Base-by-base conservation (phyloP, 2,329 filamentous ascomycete genomes). In the Nemania sp. region DNA sequence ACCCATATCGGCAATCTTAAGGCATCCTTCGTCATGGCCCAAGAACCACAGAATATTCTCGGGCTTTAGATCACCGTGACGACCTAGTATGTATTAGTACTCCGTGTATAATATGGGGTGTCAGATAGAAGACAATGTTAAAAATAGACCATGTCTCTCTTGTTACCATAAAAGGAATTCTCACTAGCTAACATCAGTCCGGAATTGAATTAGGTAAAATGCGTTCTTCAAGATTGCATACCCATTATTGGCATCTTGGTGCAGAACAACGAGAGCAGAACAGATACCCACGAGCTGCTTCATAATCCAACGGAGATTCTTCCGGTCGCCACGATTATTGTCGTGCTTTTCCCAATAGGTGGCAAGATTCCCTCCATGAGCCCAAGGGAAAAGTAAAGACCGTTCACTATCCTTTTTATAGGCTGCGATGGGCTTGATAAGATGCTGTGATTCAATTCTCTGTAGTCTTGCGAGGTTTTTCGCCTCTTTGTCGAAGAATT, bases 341-440 rank as follows among this genome's bases (percentile, higher is more conserved):
- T 44, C 41, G 15, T 22, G 15, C 3, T 22, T 11, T 31, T 44
- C 17, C 41, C 41, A 44, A 33, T 44, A 44, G 15, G n/a, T 44
- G 1, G 41, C 23, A 44, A 19, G 46, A 42, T 56, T 49, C 12
- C 53, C 49, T 6, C 41, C 41, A 44, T 31, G 11, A 31, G 41
- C 53, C 53, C 53, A 56, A 6, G 49, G 53, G 24, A 56, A 56
- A 23, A 52, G 17, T 3, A 56, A 14, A 22, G 43, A 56, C 34
- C 49, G n/a, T 9, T 44, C 49, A 6, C 11, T 20, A 0, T 37
- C 53, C 33, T 15, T 23, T n/a, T 40, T 12, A 34, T 49, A 56
- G 14, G 49, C 49, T 6, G 53, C 42, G 12, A 56, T 49, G 11
- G 53, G 42, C 31, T 49, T 42, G 30, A 56, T 49, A 7, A 56